Evolutionary conservation across 768 basidiomycete species (phyloP).

Genomic region (Hysterangium stoloniferum): DNA sequence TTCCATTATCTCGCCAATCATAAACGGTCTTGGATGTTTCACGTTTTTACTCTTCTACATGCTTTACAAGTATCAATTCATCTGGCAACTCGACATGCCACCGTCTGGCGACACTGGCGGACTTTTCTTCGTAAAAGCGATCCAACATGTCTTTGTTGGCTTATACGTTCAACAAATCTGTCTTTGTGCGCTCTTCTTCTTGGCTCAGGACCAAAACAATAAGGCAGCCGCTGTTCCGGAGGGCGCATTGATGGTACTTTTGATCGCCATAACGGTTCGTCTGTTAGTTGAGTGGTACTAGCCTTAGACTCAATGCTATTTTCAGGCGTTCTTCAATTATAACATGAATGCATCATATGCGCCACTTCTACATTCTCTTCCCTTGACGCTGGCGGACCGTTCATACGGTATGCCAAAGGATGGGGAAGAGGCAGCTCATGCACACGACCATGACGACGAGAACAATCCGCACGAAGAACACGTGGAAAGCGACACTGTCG

Average conservation of each 20-base stretch:
- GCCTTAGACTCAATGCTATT: neutral
- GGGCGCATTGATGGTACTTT: slow-evolving; percentile 76
- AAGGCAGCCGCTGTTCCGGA: slow-evolving; percentile 58
- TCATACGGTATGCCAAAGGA: slow-evolving; percentile 35
- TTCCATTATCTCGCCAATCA: slow-evolving; percentile 85
- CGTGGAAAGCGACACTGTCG: slow-evolving; percentile 12
- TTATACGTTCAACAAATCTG: slow-evolving; percentile 80
- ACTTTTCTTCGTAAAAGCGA: slow-evolving; percentile 89
- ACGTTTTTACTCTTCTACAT: slow-evolving; percentile 82
- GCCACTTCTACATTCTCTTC: slow-evolving; percentile 68
- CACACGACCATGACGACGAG: too few species aligned
- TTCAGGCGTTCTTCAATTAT: slow-evolving; percentile 61
- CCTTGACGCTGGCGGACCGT: slow-evolving; percentile 70
- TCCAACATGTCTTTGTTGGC: slow-evolving; percentile 90
- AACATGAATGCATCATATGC: slow-evolving; percentile 73
- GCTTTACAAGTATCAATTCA: slow-evolving; percentile 79
- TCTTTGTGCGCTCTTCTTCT: slow-evolving; percentile 84
- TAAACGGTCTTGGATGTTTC: slow-evolving; percentile 79
- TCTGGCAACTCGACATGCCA: slow-evolving; percentile 71
- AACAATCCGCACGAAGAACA: slow-evolving; percentile 11
- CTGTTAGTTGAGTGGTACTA: neutral
- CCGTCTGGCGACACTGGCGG: slow-evolving; percentile 77
- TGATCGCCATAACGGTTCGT: slow-evolving; percentile 77
- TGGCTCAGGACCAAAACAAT: slow-evolving; percentile 48
- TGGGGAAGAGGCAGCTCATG: slow-evolving; percentile 12